These are phyloP conservation scores for Magnolia officinalis DNA, from an alignment of 164 flowering plant species.

Conservation along the genomic window DNA sequence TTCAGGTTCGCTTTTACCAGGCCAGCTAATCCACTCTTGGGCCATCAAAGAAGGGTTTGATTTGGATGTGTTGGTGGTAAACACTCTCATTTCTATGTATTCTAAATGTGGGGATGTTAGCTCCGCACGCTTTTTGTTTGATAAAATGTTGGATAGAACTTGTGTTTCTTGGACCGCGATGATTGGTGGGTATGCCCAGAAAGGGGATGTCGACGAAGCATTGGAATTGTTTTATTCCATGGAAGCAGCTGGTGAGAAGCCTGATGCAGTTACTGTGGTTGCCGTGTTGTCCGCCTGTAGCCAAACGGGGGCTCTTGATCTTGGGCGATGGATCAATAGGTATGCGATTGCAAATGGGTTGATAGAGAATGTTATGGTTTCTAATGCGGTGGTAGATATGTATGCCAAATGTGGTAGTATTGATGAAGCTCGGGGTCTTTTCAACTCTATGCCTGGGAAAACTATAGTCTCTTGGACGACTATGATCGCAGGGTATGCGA, in stretches of 20 bases:
- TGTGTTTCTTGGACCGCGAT: conserved; percentile 62
- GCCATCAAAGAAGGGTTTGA: conserved; percentile 41
- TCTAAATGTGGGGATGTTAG: conserved; percentile 47
- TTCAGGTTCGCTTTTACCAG: conserved; percentile 27
- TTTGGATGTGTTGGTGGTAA: conserved; percentile 31
- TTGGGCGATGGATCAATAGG: conserved; percentile 48
- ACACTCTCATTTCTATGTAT: conserved; percentile 58
- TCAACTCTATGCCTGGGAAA: conserved; percentile 34
- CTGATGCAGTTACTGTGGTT: conserved; percentile 57
- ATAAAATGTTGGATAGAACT: conserved; percentile 35
- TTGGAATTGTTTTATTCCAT: conserved; percentile 39
- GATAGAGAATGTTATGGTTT: conserved; percentile 28
- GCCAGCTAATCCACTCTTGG: conserved; percentile 43
- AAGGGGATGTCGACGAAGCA: conserved; percentile 47
- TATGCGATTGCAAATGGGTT: conserved; percentile 34
- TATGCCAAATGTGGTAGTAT: conserved; percentile 64
- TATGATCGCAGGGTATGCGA: conserved; percentile 54
- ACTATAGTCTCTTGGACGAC: conserved; percentile 65
- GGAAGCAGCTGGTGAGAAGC: conserved; percentile 45
- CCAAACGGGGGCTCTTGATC: conserved; percentile 46
- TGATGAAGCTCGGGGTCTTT: conserved; percentile 35
- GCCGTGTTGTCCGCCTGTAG: conserved; percentile 52
- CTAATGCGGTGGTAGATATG: conserved; percentile 64
- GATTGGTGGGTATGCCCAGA: conserved; percentile 55
- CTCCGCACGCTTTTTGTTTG: conserved; percentile 40